phyloP scores from a whole-genome alignment of 2,329 filamentous ascomycete genomes.

The Fusarium humuli region DNA sequence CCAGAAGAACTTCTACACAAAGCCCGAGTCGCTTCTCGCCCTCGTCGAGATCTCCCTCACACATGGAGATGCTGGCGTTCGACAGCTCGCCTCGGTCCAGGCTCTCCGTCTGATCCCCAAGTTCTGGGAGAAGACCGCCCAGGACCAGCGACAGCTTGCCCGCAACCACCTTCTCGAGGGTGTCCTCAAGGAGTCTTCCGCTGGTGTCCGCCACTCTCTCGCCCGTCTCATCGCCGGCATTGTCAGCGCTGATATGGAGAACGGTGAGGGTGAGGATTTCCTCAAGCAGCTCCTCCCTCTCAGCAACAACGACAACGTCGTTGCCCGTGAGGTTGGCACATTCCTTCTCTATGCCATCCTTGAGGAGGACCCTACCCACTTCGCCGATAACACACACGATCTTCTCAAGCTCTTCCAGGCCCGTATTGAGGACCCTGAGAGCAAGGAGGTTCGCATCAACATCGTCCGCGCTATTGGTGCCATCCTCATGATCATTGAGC shows the following conservation, averaged over 20 bases:
- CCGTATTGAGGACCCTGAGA: slow-evolving; percentile 91
- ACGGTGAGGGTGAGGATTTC: slow-evolving; percentile 83
- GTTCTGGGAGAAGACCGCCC: slow-evolving; percentile 83
- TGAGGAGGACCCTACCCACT: slow-evolving; percentile 86
- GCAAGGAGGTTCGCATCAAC: slow-evolving; percentile 92
- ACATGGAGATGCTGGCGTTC: slow-evolving; percentile 77
- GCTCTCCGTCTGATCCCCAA: slow-evolving; percentile 83
- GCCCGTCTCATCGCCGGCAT: slow-evolving; percentile 90
- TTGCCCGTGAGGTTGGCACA: slow-evolving; percentile 88
- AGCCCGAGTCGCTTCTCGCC: slow-evolving; percentile 84
- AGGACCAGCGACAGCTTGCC: slow-evolving; percentile 81
- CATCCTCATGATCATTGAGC: slow-evolving; percentile 86
- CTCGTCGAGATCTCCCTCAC: slow-evolving; percentile 90
- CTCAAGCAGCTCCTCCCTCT: slow-evolving; percentile 83
- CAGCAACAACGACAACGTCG: slow-evolving; percentile 77
- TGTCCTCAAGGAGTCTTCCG: slow-evolving; percentile 81
- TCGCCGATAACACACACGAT: slow-evolving; percentile 81
- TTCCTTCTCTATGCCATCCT: slow-evolving; percentile 94
- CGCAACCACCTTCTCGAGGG: slow-evolving; percentile 86
- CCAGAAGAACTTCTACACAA: slow-evolving; percentile 92
- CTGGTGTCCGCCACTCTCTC: slow-evolving; percentile 84
- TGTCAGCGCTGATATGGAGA: slow-evolving; percentile 80
- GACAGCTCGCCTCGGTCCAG: slow-evolving; percentile 93
- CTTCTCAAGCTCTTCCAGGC: slow-evolving; percentile 86
- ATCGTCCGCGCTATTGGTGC: slow-evolving; percentile 91